Evolutionary conservation across 148 eudicot species (phyloP).

Genomic region (Persicaria tinctoria): DNA sequence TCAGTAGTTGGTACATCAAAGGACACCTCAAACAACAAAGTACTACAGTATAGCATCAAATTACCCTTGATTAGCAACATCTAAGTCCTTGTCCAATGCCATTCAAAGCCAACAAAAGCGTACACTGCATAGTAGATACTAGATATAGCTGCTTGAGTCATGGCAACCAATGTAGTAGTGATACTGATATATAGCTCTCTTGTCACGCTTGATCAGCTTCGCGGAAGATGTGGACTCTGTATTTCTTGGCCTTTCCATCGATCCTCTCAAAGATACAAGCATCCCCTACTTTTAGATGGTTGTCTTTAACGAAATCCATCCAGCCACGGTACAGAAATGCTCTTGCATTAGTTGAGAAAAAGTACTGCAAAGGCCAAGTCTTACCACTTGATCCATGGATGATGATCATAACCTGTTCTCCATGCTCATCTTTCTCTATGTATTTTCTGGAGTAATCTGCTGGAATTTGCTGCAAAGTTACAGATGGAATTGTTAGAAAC

Average conservation of each 20-base stretch:
- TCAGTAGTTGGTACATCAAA: too few relatives aligned
- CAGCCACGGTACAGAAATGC: not conserved
- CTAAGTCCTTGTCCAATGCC: too few relatives aligned
- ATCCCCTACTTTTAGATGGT: not conserved
- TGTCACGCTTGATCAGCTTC: not conserved
- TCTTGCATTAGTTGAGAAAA: not conserved
- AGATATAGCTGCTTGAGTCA: too few relatives aligned
- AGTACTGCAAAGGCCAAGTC: not conserved
- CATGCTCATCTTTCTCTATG: not conserved
- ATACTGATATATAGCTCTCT: not conserved
- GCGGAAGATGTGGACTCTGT: not conserved
- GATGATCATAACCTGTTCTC: not conserved
- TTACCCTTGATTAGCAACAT: too few relatives aligned
- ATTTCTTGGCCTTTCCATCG: not conserved
- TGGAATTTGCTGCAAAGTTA: not conserved
- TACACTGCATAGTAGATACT: too few relatives aligned
- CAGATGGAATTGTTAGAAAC: not conserved
- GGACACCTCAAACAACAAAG: too few relatives aligned
- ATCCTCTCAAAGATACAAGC: not conserved
- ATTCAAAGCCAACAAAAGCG: too few relatives aligned
- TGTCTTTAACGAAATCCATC: not conserved
- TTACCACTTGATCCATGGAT: not conserved
- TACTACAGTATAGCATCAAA: too few relatives aligned
- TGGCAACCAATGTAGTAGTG: too few relatives aligned
- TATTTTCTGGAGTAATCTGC: not conserved